Conservation (phyloP, 495 filamentous ascomycete species). For the Annulohypoxylon moriforme region DNA sequence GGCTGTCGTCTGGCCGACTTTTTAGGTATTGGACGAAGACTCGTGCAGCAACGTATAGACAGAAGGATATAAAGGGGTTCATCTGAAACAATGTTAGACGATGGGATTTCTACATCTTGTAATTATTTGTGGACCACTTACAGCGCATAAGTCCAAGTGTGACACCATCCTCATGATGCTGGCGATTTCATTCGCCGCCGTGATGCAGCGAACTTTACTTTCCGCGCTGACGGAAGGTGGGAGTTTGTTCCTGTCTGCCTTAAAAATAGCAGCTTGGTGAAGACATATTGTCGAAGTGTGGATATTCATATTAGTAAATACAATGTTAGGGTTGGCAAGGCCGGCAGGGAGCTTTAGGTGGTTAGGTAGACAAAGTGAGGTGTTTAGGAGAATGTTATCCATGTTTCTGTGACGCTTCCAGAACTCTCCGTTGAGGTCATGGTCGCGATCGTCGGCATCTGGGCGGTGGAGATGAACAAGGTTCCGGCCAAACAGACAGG, state of each 20-base stretch:
- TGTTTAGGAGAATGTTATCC: slow-evolving; percentile 91
- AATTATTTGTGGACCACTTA: slow-evolving; percentile 60
- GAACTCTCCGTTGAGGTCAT: slow-evolving; percentile 92
- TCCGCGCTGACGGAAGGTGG: slow-evolving; percentile 81
- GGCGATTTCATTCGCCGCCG: slow-evolving; percentile 93
- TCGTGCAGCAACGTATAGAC: slow-evolving; percentile 91
- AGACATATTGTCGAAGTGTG: slow-evolving; percentile 97
- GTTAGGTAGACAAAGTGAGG: slow-evolving; percentile 83
- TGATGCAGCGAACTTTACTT: slow-evolving; percentile 92
- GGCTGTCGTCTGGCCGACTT: slow-evolving; percentile 83
- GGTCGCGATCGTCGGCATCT: slow-evolving; percentile 80
- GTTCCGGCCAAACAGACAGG: slow-evolving; percentile 93
- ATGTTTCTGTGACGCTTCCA: slow-evolving; percentile 93
- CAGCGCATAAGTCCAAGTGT: slow-evolving; percentile 84
- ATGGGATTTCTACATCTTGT: background rate
- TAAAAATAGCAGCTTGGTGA: slow-evolving; percentile 97
- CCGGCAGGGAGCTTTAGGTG: slow-evolving; percentile 83
- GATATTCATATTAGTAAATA: slow-evolving; percentile 96
- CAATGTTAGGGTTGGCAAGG: slow-evolving; percentile 81
- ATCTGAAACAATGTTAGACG: slow-evolving; percentile 61
- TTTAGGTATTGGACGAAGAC: slow-evolving; percentile 97
- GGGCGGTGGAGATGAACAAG: slow-evolving; percentile 93
- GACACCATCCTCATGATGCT: slow-evolving; percentile 96
- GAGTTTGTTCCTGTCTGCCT: slow-evolving; percentile 89
- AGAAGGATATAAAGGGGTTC: slow-evolving; percentile 97